Percentiles rank a stretch among this genome's conserved stretches.
Evolutionary conservation across 2,329 filamentous ascomycete genomes (phyloP).

Genomic region (Thermochaetoides dissita): DNA sequence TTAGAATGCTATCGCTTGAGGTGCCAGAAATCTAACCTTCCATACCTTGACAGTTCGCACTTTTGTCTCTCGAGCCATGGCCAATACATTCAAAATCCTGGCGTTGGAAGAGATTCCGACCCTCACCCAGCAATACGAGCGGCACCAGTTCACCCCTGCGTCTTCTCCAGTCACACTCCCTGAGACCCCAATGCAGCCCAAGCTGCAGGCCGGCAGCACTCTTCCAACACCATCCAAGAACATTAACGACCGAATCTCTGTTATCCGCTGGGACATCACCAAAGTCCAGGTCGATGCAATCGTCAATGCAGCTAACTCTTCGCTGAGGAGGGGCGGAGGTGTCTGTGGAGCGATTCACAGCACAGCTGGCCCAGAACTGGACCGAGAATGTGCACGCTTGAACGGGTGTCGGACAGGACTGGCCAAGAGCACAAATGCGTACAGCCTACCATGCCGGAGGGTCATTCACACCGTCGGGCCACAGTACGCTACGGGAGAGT

Average conservation of each 20-base stretch:
- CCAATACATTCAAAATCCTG: too few relatives aligned
- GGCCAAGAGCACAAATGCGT: slow-evolving; percentile 71
- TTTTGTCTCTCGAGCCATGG: too few relatives aligned
- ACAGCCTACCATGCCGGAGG: slow-evolving; percentile 59
- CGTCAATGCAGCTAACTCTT: slow-evolving; percentile 80
- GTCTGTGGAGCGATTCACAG: slow-evolving; percentile 80
- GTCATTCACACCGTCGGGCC: slow-evolving; percentile 90
- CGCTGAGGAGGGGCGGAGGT: slow-evolving; percentile 74
- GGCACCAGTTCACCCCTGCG: slow-evolving; percentile 29
- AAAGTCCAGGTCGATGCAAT: slow-evolving; percentile 65
- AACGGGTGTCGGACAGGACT: slow-evolving; percentile 61
- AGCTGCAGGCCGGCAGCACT: slow-evolving; percentile 1
- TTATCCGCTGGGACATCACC: slow-evolving; percentile 71
- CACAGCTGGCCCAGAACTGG: slow-evolving; percentile 57
- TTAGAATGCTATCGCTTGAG: too few relatives aligned
- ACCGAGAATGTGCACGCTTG: slow-evolving; percentile 57
- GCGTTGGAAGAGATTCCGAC: slow-evolving; percentile 40
- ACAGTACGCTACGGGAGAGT: slow-evolving; percentile 38
- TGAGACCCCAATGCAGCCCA: too few relatives aligned
- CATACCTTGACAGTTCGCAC: too few relatives aligned
- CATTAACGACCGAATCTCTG: slow-evolving; percentile 56
- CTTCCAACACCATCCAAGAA: slow-evolving; percentile 26
- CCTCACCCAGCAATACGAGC: slow-evolving; percentile 49
- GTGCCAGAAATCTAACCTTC: too few relatives aligned
- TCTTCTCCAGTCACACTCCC: neutral